Evolutionary conservation across 345 rosid genomes (phyloP).

Genomic region (Pugionium cornutum): DNA sequence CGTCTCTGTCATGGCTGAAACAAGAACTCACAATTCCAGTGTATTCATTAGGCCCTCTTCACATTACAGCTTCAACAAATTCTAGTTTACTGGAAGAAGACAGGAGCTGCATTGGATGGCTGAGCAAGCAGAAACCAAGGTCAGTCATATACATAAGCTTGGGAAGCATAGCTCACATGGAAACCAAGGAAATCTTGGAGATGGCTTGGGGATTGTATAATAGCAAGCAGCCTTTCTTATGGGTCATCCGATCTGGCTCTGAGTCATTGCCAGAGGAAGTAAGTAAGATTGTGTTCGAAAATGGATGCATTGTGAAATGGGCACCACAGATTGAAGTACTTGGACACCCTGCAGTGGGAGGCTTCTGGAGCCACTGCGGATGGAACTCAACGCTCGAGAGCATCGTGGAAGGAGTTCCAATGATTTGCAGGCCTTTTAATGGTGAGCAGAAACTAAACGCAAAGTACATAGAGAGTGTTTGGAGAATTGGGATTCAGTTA

Average conservation of each 20-base stretch:
- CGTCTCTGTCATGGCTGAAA: constrained; percentile 11
- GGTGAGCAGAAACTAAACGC: constrained; percentile 41
- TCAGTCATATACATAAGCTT: constrained; percentile 62
- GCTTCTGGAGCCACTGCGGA: constrained; percentile 39
- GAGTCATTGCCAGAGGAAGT: constrained; percentile 39
- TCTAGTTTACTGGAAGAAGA: constrained; percentile 39
- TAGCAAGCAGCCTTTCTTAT: constrained; percentile 50
- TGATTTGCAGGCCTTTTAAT: constrained; percentile 41
- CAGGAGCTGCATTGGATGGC: constrained; percentile 46
- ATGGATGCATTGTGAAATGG: constrained; percentile 58
- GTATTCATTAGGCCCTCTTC: constrained; percentile 29
- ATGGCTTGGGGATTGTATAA: constrained; percentile 52
- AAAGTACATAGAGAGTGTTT: constrained; percentile 19
- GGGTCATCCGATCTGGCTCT: constrained; percentile 55
- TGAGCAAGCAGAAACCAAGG: constrained; percentile 40
- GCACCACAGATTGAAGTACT: constrained; percentile 56
- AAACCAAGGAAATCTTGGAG: constrained; percentile 52
- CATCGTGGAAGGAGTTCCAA: constrained; percentile 38
- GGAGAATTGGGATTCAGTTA: constrained; percentile 29
- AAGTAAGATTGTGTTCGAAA: constrained; percentile 31
- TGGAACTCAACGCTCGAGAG: constrained; percentile 45
- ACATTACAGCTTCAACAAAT: constrained; percentile 3
- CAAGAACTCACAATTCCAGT: constrained; percentile 19
- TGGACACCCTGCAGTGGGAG: constrained; percentile 53
- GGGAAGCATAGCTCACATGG: constrained; percentile 49